Evolutionary conservation across 1,139 yeast genomes (phyloP), one percentile per base, ranked within the genome.

Genomic region (Candida freyschussii): DNA sequence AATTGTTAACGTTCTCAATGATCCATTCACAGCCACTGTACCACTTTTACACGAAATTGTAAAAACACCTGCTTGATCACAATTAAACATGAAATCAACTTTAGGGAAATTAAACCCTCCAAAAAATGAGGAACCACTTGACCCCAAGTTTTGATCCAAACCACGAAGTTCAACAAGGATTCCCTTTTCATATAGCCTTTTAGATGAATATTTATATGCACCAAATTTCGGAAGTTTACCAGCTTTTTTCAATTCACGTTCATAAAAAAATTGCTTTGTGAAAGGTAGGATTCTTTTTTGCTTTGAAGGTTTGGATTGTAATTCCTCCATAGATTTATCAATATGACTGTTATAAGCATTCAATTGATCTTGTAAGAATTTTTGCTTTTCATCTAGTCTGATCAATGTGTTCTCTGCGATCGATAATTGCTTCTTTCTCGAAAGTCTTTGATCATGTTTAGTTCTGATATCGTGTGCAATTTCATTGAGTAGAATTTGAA

Each of bases 401-500:
- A 64, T 60, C 36, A 82, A 56, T 0, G 95, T 80, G 26, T 69
- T 73, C 23, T 66, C 58, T 3, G 89, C 78, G 16, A 75, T 64
- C 13, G 65, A 67, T 38, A 84, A 60, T 50, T 86, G 95, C 23
- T 72, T 67, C 33, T 68, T 67, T 17, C 95, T 66, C 22, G 72
- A 65, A 12, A 71, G 57, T 40, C 95, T 69, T 41, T 83, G 82
- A 35, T 76, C 72, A 44, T 79, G 78, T 50, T 87, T 87, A 24
- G 85, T 76, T 50, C 79, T 78, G 47, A 91, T 86, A 45, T 93
- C 96, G 33, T 72, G 62, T 0, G 95, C 95, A 41, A 91, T 81
- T 41, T 83, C 86, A 52, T 87, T 87, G 39, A 91, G 61, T 17
- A 91, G 56, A 16, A 72, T 78, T 54, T 91, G 98, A 56, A 80